Evolutionary conservation across 139 green algal species (phyloP), one percentile per base, ranked within the genome.

Genomic region (Chlorella vulgaris): DNA sequence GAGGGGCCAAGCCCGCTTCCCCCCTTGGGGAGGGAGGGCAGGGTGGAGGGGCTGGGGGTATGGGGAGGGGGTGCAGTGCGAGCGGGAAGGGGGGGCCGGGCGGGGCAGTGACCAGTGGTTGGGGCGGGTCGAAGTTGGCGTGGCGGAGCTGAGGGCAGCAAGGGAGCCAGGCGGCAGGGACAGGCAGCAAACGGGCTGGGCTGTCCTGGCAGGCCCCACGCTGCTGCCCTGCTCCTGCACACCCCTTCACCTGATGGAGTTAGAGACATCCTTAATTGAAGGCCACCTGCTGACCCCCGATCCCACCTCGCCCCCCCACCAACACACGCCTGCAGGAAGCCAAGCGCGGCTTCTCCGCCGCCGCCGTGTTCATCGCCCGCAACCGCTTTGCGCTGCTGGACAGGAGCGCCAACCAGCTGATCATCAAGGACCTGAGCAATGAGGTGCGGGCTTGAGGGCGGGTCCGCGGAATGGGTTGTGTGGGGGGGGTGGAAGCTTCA

Each of bases 351-450:
- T 74, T 92, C 61, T 95, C 94, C 76, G 81, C 81, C 0, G 93
- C 88, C 0, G 95, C 97, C 0, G 95, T 99, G 19, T 99, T 99
- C 90, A 96, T 99, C 63, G 97, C 97, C 6, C 93, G 97, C 82
- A 99, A 99, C 89, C 89, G 97, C 55, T 99, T 99, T 89, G 97
- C 97, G 0, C 91, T 97, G 73, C 92, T 99, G 82, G 97, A 99
- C 91, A 95, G 94, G 82, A 66, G 81, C 31, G 69, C 81, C 63
- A 93, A 93, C 89, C 89, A 89, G 39, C 92, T 97, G 69, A 89
- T 98, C 84, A 96, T 99, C 80, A 94, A 96, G 88, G 98, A 99
- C 91, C 89, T 99, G 81, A 88, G 91, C 81, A 98, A 99, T 73
- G 97, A 99, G 91, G 94, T 98, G 83, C 0, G 77, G 28, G 36